Base-by-base conservation (phyloP, 2,329 filamentous ascomycete species). In the Peltaster fructicola region DNA sequence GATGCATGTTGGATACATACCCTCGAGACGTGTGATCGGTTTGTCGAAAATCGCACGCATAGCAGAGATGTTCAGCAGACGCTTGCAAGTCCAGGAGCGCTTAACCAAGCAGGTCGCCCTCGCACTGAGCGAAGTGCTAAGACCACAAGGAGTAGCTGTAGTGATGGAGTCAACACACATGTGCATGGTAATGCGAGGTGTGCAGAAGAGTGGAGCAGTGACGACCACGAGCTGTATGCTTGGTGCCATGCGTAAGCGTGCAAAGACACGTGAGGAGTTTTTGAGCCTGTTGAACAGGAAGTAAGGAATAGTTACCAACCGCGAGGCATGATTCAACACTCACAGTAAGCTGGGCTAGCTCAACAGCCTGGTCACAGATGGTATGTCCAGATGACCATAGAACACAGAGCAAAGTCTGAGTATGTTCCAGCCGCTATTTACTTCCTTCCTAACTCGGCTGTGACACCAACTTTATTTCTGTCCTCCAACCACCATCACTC, bases 1-100 rank as follows among this genome's bases (percentile, higher is more conserved):
- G 80, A 95, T 98, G 80, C 88, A 98, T 56, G 95, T 98, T 41
- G 88, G 84, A 30, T 98, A 98, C 54, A 95, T 98, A 35, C 88
- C 88, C 15, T 72, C 74, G 44, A 70, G 82, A 47, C 73, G 84
- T 30, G 84, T 98, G 25, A 81, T 98, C 33, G 88, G 88, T 24
- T 73, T 98, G 25, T 93, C 84, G 15, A 98, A 98, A 52, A 66
- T 98, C 24, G 85, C 85, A 14, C 75, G 88, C 34, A 85, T 98
- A 37, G 88, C 85, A 27, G 84, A 98, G 47, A 90, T 98, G 80
- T 98, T 92, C 56, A 75, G 78, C 23, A 75, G 88, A 26, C 66
- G 88, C 28, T 64, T 98, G 4, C 88, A 98, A 53, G 85, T 98
- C 24, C 88, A 98, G 57, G 88, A 98, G 51, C 74, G 88, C 16